Conservation (phyloP, 2,329 filamentous ascomycete genomes). For the Penicillium expansum region DNA sequence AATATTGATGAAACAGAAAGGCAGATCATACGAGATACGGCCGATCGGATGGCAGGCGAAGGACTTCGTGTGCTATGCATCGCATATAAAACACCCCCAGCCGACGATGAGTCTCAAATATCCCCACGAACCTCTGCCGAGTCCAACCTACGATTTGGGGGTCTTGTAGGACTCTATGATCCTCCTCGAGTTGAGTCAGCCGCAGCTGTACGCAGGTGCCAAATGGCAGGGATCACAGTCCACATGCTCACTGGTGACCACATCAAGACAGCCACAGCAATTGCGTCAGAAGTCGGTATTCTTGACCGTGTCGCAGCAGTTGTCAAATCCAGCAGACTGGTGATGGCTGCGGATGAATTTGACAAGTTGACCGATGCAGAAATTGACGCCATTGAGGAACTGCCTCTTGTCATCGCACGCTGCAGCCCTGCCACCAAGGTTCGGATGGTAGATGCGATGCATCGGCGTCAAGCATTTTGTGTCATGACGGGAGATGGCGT, state of each 20-base stretch:
- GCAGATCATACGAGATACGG: slow-evolving; percentile 24
- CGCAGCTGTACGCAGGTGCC: slow-evolving; percentile 53
- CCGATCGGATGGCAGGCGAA: slow-evolving; percentile 59
- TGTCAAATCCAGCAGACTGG: slow-evolving; percentile 43
- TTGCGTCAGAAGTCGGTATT: slow-evolving; percentile 58
- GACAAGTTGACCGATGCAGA: slow-evolving; percentile 53
- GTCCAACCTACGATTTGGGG: slow-evolving; percentile 54
- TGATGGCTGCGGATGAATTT: slow-evolving; percentile 58
- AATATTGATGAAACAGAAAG: slow-evolving; percentile 20
- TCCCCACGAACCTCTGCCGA: slow-evolving; percentile 51
- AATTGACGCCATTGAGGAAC: slow-evolving; percentile 65
- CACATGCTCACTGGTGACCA: slow-evolving; percentile 60
- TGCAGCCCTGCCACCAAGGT: slow-evolving; percentile 85
- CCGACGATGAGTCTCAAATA: slow-evolving; percentile 30
- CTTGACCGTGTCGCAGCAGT: slow-evolving; percentile 44
- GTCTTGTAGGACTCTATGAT: slow-evolving; percentile 61
- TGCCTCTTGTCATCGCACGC: slow-evolving; percentile 78
- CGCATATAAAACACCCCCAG: slow-evolving; percentile 41
- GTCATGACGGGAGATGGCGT: slow-evolving; percentile 90
- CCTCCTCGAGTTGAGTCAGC: slow-evolving; percentile 60
- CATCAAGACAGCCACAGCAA: slow-evolving; percentile 56
- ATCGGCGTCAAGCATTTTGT: slow-evolving; percentile 71
- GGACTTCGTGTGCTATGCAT: slow-evolving; percentile 61
- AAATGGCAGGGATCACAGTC: slow-evolving; percentile 56
- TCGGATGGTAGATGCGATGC: slow-evolving; percentile 84